Conservation (phyloP, 2,329 filamentous ascomycete species). For the Aureobasidium sp. region DNA sequence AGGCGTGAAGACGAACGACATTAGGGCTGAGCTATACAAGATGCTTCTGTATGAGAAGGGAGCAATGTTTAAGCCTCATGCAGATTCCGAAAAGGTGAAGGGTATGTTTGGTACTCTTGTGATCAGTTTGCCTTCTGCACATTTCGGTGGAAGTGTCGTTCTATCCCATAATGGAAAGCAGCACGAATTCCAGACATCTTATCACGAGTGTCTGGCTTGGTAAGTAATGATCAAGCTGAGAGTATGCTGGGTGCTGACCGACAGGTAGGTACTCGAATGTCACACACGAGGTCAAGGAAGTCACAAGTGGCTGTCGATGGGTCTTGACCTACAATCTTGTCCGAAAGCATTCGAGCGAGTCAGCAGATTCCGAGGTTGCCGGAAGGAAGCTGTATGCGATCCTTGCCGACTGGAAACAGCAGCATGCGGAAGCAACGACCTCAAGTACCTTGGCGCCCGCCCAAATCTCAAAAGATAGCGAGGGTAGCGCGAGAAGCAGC, state of each 20-base stretch:
- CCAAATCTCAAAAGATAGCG: not conserved
- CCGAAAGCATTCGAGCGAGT: conserved; percentile 14
- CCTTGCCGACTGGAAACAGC: conserved; percentile 4
- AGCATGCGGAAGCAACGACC: not conserved
- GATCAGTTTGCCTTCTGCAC: conserved; percentile 17
- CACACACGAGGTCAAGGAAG: conserved; percentile 36
- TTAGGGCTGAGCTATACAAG: conserved; percentile 18
- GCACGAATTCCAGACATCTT: conserved; percentile 24
- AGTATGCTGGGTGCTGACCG: not conserved
- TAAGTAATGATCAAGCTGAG: conserved; percentile 13
- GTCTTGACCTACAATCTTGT: conserved; percentile 48
- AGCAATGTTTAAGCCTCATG: conserved; percentile 19
- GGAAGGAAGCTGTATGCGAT: not conserved
- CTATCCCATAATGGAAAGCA: conserved; percentile 12
- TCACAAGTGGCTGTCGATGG: conserved; percentile 41
- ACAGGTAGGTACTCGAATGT: conserved; percentile 45
- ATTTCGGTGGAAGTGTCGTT: conserved; percentile 16
- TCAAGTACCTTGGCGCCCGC: not conserved
- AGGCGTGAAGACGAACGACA: conserved; percentile 6
- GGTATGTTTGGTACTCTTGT: conserved; percentile 21
- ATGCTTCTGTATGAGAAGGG: conserved; percentile 19
- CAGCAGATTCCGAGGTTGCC: not conserved
- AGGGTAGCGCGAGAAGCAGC: not conserved
- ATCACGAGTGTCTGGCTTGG: conserved; percentile 25
- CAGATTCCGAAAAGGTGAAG: conserved; percentile 15